Evolutionary conservation across 1,139 yeast genomes (phyloP), one percentile per base, ranked within the genome.

Genomic region (Zygoascus hellenicus): DNA sequence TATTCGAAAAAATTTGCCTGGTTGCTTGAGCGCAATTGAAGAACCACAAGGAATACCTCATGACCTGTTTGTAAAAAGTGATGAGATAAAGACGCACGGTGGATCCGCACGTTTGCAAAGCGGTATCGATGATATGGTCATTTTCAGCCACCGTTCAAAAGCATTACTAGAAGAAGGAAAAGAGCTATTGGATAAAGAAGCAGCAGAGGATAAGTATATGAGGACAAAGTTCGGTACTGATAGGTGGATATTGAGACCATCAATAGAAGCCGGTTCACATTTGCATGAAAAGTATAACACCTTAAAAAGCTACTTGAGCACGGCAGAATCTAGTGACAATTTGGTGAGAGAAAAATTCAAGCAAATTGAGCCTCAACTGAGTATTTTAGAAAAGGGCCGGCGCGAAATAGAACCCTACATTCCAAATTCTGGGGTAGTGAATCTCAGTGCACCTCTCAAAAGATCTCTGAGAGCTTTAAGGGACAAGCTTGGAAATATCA

Each of bases 11-110:
- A 57, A 57, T 5, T 64, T 86, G 1, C 86, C 88, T 0, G 81
- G 86, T 0, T 68, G 83, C 0, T 66, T 86, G 9, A 90, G 83
- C 49, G 70, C 84, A 0, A 62, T 81, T 1, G 80, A 80, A 51
- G 76, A 74, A 48, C 88, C 89, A 0, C 78, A 80, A 48, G 75
- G 76, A 17, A 58, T 83, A 2, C 95, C 95, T 0, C 72, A 72
- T 6, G 71, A 79, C 2, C 68, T 86, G 1, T 48, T 76, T 1
- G 72, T 72, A 13, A 83, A 81, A 54, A 72, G 78, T 2, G 77
- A 75, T 39, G 81, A 78, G 38, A 69, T 86, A 3, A 64, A 69
- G n/a, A 61, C 74, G 0, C 57, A 67, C 31, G 88, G 90, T 0
- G 92, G 90, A 0, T 53, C 70, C 0, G 51, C 57, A 1, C 64